These are phyloP conservation scores for Luvunga scandens DNA, from an alignment of 345 rosid species.

Conservation along the genomic window DNA sequence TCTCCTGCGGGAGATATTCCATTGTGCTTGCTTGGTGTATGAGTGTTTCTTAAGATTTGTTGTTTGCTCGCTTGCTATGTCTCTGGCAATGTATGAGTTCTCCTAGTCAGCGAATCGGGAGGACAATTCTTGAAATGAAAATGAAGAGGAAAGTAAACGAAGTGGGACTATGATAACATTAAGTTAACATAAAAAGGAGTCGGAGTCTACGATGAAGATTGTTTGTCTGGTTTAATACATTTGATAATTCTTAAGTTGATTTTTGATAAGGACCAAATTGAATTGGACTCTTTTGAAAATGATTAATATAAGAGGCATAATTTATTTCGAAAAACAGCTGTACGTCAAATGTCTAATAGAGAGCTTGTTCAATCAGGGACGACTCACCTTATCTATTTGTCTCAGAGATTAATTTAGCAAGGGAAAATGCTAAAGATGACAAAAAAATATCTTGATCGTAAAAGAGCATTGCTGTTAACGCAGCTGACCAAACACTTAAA, in stretches of 20 bases:
- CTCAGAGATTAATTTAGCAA: no score
- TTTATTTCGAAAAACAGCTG: no score
- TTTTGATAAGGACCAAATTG: background rate
- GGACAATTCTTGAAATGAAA: background rate
- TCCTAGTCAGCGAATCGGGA: background rate
- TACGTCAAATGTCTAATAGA: background rate
- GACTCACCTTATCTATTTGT: background rate
- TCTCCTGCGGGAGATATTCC: slow-evolving; percentile 35
- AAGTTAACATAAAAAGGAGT: background rate
- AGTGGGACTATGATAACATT: background rate
- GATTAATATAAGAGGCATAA: background rate
- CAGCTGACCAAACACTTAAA: background rate
- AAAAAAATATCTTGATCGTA: no score
- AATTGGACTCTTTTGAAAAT: background rate
- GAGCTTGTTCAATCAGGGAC: background rate
- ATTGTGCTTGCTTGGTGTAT: slow-evolving; percentile 12
- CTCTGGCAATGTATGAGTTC: background rate
- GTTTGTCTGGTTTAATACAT: background rate
- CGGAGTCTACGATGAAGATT: background rate
- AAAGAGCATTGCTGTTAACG: background rate
- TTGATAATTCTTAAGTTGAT: background rate
- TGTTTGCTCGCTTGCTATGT: background rate
- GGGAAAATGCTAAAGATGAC: no score
- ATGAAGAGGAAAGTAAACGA: background rate
- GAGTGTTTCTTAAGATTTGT: background rate